Evolutionary conservation across 2,329 filamentous ascomycete species (phyloP).

Genomic region (Amphichorda felina): DNA sequence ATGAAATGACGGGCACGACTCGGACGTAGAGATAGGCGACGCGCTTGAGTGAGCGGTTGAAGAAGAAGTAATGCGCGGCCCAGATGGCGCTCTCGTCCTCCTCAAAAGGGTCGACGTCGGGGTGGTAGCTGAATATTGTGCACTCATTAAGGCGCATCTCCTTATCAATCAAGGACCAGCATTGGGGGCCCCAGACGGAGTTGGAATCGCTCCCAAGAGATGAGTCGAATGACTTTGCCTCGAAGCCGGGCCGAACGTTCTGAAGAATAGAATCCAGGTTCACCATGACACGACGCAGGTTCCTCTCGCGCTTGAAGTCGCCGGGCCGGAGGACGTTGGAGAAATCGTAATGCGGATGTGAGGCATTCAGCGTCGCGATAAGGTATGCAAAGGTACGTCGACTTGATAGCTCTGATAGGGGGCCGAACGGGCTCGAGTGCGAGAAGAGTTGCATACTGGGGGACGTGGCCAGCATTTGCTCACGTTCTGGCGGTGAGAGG

Average conservation of each 20-base stretch:
- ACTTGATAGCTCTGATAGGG: slow-evolving; percentile 76
- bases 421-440: slow-evolving; percentile 83
- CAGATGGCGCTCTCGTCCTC: slow-evolving; percentile 90
- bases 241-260: slow-evolving; percentile 62
- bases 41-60: slow-evolving; percentile 83
- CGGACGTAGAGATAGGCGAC: slow-evolving; percentile 91
- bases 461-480: slow-evolving; percentile 55
- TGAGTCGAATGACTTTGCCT: slow-evolving; percentile 28
- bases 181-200: slow-evolving; percentile 72
- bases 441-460: slow-evolving; percentile 51
- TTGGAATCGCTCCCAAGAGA: slow-evolving; percentile 32
- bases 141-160: slow-evolving; percentile 90
- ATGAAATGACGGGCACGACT: slow-evolving; percentile 67
- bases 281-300: slow-evolving; percentile 70
- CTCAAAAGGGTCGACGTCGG: slow-evolving; percentile 81
- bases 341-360: slow-evolving; percentile 87
- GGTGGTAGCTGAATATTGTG: slow-evolving; percentile 79
- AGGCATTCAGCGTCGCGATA: slow-evolving; percentile 92
- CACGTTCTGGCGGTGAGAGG: slow-evolving; percentile 70
- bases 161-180: slow-evolving; percentile 87
- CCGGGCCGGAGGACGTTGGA: slow-evolving; percentile 79
- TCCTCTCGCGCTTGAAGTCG: slow-evolving; percentile 81
- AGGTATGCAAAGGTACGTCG: slow-evolving; percentile 90
- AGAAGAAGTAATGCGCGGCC: slow-evolving; percentile 95
- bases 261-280: slow-evolving; percentile 79